phyloP scores from a whole-genome alignment of 1,139 yeast genomes.

The Magnusiomyces starmeri region DNA sequence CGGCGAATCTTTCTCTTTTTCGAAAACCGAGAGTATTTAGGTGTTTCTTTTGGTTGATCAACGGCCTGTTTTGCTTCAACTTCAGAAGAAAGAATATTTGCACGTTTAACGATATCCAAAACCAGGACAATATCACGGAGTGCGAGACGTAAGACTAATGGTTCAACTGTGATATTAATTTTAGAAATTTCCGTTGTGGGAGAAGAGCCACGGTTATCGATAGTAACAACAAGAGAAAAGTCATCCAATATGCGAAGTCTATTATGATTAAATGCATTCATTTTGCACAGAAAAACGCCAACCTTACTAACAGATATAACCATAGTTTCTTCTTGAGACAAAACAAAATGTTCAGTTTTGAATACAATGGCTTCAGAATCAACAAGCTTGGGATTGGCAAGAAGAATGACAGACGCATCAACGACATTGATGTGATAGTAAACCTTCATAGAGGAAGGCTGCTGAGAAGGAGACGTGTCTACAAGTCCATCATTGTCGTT shows the following conservation, averaged over 20 bases:
- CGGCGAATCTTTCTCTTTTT: constrained; percentile 9
- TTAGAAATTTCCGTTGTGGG: constrained; percentile 50
- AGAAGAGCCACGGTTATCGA: constrained; percentile 65
- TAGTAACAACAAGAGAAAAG: constrained; percentile 68
- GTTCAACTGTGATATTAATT: constrained; percentile 69
- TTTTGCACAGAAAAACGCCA: constrained; percentile 77
- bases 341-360: constrained; percentile 69
- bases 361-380: constrained; percentile 87
- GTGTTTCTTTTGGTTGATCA: constrained; percentile 9
- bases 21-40: constrained; percentile 24
- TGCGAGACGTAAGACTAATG: constrained; percentile 72
- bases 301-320: constrained; percentile 69
- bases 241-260: constrained; percentile 78
- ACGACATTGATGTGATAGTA: constrained; percentile 61
- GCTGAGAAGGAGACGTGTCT: constrained; percentile 12
- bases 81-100: constrained; percentile 43
- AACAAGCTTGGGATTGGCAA: constrained; percentile 67
- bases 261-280: constrained; percentile 56
- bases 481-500: constrained; percentile 16
- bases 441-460: constrained; percentile 21
- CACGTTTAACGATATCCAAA: constrained; percentile 60
- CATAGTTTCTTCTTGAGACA: constrained; percentile 56
- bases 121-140: constrained; percentile 83
- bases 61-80: constrained; percentile 22
- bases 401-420: constrained; percentile 69